A percentile compares a stretch with the other conserved stretches of the same genome.
These are phyloP conservation scores for Ophiostoma australiae DNA, from an alignment of 2,329 filamentous ascomycete species.

Conservation along the genomic window DNA sequence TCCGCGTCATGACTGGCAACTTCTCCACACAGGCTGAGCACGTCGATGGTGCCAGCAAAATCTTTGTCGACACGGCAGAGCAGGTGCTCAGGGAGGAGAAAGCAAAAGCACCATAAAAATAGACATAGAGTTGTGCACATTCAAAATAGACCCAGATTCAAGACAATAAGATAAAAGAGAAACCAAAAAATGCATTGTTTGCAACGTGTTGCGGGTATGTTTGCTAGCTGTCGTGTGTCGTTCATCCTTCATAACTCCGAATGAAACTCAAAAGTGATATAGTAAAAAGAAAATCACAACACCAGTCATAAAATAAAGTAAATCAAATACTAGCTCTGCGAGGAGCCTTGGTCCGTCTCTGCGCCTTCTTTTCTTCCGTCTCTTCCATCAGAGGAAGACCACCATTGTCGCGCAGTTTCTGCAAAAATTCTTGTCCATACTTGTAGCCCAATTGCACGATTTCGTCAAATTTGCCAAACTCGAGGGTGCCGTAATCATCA, in stretches of 20 bases:
- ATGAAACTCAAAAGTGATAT: background rate
- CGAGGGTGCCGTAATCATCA: slow-evolving; percentile 86
- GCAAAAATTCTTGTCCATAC: slow-evolving; percentile 77
- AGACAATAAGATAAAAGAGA: background rate
- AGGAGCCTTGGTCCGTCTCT: slow-evolving; percentile 74
- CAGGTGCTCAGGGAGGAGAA: slow-evolving; percentile 39
- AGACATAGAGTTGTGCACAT: background rate
- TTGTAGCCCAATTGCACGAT: slow-evolving; percentile 85
- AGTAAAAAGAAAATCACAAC: slow-evolving; percentile 12
- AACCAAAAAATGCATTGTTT: slow-evolving; percentile 7
- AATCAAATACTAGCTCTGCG: slow-evolving; percentile 67
- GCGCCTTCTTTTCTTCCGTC: slow-evolving; percentile 69
- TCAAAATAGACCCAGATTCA: background rate
- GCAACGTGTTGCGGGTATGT: slow-evolving; percentile 12
- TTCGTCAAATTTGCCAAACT: slow-evolving; percentile 97
- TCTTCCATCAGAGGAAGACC: slow-evolving; percentile 65
- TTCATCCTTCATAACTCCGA: background rate
- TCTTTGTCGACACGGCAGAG: slow-evolving; percentile 62
- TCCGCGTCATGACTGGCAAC: slow-evolving; percentile 74
- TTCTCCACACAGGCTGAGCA: slow-evolving; percentile 65
- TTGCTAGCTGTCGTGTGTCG: slow-evolving; percentile 1
- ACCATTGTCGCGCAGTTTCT: slow-evolving; percentile 71
- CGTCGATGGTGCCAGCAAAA: slow-evolving; percentile 67
- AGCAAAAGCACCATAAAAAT: slow-evolving; percentile 8
- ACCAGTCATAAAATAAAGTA: background rate